phyloP scores from a whole-genome alignment of 1,284 basidiomycete genomes.

The Boletus mariae region DNA sequence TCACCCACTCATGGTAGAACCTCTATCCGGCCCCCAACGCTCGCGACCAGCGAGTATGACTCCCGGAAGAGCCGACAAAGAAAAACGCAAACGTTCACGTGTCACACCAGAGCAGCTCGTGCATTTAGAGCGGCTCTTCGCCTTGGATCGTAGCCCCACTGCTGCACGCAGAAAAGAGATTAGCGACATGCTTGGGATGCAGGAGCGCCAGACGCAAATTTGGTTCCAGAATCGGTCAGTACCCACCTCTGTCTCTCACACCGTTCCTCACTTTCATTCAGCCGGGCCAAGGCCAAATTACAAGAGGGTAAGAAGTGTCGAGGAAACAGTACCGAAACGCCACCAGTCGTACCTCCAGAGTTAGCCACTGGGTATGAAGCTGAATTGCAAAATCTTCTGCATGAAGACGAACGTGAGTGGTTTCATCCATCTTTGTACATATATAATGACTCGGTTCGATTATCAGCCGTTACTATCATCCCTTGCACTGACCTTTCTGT shows the following conservation, averaged over 20 bases:
- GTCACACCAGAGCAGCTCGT: slow-evolving; percentile 74
- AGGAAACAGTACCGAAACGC: slow-evolving; percentile 37
- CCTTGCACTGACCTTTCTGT: slow-evolving; percentile 71
- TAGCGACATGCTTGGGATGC: slow-evolving; percentile 71
- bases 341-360: slow-evolving; percentile 51
- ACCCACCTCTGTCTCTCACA: background rate
- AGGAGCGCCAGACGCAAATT: slow-evolving; percentile 81
- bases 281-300: slow-evolving; percentile 76
- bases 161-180: slow-evolving; percentile 69
- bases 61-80: slow-evolving; percentile 36
- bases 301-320: slow-evolving; percentile 54
- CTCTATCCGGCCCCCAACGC: slow-evolving; percentile 27
- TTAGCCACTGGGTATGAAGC: slow-evolving; percentile 51
- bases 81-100: slow-evolving; percentile 72
- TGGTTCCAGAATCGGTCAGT: slow-evolving; percentile 82
- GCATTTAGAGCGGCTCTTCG: slow-evolving; percentile 68
- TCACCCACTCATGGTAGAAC: slow-evolving; percentile 19
- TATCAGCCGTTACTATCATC: slow-evolving; percentile 67
- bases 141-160: slow-evolving; percentile 65
- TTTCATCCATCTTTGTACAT: background rate
- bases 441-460: slow-evolving; percentile 8
- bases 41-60: slow-evolving; percentile 18
- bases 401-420: slow-evolving; percentile 65
- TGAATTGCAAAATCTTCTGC: slow-evolving; percentile 61
- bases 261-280: slow-evolving; percentile 27